Base-by-base conservation (phyloP, 1,139 yeast species). In the Spathaspora sp. region DNA sequence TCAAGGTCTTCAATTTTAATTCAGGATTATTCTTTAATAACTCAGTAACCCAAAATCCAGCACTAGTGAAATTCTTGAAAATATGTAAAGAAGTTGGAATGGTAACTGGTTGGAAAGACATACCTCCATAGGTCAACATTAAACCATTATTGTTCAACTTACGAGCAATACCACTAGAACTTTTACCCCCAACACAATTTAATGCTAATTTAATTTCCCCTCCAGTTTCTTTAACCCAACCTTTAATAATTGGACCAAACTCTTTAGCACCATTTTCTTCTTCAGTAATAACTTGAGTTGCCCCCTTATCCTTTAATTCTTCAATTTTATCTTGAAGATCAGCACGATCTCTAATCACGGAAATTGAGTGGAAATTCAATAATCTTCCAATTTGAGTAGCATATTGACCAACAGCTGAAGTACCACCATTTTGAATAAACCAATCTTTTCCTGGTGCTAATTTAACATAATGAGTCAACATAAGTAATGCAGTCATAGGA, bases 371-470 rank as follows among this genome's bases (percentile, higher is more conserved):
- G 61, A 84, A 65, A 1, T 96, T 97, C 64, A 86, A 75, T 38
- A 84, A 70, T 54, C 80, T 79, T 31, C 89, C 97, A 48, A 95
- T 80, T 66, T 93, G 99, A 43, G 90, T 77, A 5, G 96, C 98
- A 54, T 88, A 86, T 56, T 90, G 84, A n/a, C 97, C 97, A 10
- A 93, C 99, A 18, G 95, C 96, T 7, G 97, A 89, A 55, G 89
- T 93, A 38, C 97, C 98, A 34, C 97, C 99, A 60, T 93, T 93
- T 67, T 93, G 99, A 53, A 95, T 83, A 56, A 93, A 81, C 97
- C 97, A 95, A 64, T 93, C 97, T 53, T 66, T 65, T 9, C 91
- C 93, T 2, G 82, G 74, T 40, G 64, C 60, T 64, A 88, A 75
- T 42, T 81, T 74, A 42, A 76, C 78, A 61, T 81, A 89, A 62